A percentile compares a stretch with the other conserved stretches of the same genome.
phyloP scores from a whole-genome alignment of 441 rosid species.

The Pelargonium cotyledonis region DNA sequence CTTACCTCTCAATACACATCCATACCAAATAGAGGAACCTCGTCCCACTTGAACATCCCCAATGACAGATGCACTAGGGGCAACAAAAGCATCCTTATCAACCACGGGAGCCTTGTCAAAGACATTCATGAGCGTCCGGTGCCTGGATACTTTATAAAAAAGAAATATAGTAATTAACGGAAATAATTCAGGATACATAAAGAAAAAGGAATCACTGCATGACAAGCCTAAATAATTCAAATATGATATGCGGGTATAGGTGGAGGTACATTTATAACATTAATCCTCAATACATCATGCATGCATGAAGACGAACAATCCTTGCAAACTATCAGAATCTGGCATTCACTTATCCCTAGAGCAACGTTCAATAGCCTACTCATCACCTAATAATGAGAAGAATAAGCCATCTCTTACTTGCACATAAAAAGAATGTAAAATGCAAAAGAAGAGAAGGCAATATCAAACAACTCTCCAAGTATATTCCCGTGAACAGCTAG shows the following conservation, averaged over 20 bases:
- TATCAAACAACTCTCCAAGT: neutral
- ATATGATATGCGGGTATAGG: neutral
- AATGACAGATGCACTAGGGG: slow-evolving; percentile 7
- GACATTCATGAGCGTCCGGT: slow-evolving; percentile 3
- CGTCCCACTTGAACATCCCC: slow-evolving; percentile 7
- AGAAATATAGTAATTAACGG: neutral
- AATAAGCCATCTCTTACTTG: too few species aligned
- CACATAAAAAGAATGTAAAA: neutral
- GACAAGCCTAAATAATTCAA: slow-evolving; percentile 22
- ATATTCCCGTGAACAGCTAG: neutral
- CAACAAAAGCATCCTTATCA: slow-evolving; percentile 9
- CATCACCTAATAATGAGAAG: too few species aligned
- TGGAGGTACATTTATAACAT: too few species aligned
- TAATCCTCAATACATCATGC: too few species aligned
- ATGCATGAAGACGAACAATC: too few species aligned
- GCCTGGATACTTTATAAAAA: neutral
- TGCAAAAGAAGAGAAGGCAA: neutral
- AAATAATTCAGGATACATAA: neutral
- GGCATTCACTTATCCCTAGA: too few species aligned
- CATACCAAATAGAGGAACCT: slow-evolving; percentile 9
- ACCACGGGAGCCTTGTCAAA: slow-evolving; percentile 6
- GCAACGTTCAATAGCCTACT: too few species aligned
- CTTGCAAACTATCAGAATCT: too few species aligned
- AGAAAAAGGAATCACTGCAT: slow-evolving; percentile 51
- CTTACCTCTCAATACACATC: slow-evolving; percentile 9